These are phyloP conservation scores for Pelargonium cotyledonis DNA, from an alignment of 441 rosid genomes.

Conservation along the genomic window DNA sequence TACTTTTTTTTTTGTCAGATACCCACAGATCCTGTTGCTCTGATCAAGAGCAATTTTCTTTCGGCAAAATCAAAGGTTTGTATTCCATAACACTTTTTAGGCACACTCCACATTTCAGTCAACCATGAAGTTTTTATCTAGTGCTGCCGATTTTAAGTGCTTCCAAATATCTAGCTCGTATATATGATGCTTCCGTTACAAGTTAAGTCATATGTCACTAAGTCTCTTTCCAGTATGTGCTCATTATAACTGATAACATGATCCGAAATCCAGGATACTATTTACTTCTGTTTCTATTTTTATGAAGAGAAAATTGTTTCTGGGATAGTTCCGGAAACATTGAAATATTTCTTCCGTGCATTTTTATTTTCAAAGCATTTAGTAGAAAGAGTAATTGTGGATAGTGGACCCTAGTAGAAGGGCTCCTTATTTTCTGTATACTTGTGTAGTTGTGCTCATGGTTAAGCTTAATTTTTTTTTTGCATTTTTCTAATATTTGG, in stretches of 20 bases:
- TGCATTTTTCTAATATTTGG: not conserved
- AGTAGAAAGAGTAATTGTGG: too few species aligned
- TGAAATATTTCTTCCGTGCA: not conserved
- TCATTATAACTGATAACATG: too few species aligned
- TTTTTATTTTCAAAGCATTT: too few species aligned
- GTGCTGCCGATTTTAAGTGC: not conserved
- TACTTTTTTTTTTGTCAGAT: slow-evolving; percentile 38
- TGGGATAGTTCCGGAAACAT: not conserved
- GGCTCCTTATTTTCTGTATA: too few species aligned
- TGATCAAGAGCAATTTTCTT: slow-evolving; percentile 61
- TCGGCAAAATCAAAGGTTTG: slow-evolving; percentile 78
- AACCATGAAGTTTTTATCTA: not conserved
- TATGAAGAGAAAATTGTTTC: not conserved
- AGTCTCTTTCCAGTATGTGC: too few species aligned
- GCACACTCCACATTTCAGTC: not conserved
- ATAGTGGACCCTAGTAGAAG: too few species aligned
- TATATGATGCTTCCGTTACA: too few species aligned
- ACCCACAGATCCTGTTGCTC: slow-evolving; percentile 69
- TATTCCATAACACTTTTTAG: slow-evolving; percentile 16
- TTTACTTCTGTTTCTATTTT: not conserved
- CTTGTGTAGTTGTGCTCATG: not conserved
- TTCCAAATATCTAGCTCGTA: not conserved
- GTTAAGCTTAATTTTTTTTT: not conserved
- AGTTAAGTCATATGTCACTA: too few species aligned
- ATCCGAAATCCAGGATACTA: not conserved